Evolutionary conservation across 306 rosid species (phyloP), one percentile per base, ranked within the genome.

Genomic region (Rosa multiflora): DNA sequence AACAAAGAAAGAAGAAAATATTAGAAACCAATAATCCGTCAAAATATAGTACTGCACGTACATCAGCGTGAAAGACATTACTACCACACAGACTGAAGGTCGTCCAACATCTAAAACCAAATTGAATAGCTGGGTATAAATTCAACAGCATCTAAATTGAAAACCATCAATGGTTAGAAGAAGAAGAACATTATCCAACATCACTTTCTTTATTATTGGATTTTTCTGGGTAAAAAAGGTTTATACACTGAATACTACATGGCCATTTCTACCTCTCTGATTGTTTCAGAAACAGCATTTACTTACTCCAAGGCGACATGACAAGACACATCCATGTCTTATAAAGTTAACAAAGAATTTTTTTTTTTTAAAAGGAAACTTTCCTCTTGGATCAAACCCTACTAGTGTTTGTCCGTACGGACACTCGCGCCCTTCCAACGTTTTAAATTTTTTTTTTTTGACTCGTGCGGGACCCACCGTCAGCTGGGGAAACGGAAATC

Each of bases 271-370:
- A 15, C 56, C n/a, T 51, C 26, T 53, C 10, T 26, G 29, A 7
- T 17, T 43, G 8, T 23, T 58, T 5, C 37, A 53, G 44, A 55
- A 1, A 39, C 67, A 55, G n/a, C 77, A 39, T 23, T 52, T 72
- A 23, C 13, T 56, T 21, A 21, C 52, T 74, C 7, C 29, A 21
- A 75, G 12, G 43, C 29, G 70, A 75, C 78, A 43, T 61, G 78
- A 75, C 76, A 48, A 26, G 63, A 48, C 70, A 12, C 3, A 8
- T 37, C 49, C 47, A 63, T 37, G 69, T 32, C 69, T 43, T 63
- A 20, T 8, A 56, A 56, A 55, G 9, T 53, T 18, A 1, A 8
- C 7, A 2, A 55, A 1, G 32, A 29, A 29, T 1, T 0, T 26
- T 26, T 26, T 26, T 26, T 26, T 26, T 26, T 26, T 0, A 2